phyloP scores from a whole-genome alignment of 2,329 filamentous ascomycete genomes.

The Neonectria hederae region DNA sequence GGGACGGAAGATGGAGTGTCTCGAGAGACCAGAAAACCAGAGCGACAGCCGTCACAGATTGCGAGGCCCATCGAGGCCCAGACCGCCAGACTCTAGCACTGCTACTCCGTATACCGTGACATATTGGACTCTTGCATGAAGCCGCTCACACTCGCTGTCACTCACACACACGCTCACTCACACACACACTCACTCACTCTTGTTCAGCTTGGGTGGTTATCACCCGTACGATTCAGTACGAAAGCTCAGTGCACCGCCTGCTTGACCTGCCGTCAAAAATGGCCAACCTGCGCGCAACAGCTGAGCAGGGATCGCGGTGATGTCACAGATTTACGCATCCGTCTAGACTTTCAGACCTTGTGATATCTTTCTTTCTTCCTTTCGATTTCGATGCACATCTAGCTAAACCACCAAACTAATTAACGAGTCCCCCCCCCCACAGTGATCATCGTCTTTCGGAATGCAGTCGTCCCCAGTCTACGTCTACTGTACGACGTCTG shows the following conservation, averaged over 20 bases:
- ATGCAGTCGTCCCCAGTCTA: not conserved
- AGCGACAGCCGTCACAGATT: constrained; percentile 1
- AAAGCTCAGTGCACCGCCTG: constrained; percentile 14
- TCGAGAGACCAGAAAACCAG: not conserved
- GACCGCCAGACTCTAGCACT: not conserved
- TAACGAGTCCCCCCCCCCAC: not conserved
- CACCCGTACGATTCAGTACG: not conserved
- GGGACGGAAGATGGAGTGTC: not conserved
- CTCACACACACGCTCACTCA: not conserved
- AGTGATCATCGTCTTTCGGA: not conserved
- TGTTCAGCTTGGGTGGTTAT: constrained; percentile 13
- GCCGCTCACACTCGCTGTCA: not conserved
- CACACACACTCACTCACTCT: not conserved
- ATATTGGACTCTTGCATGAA: constrained; percentile 1
- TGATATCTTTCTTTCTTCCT: not conserved
- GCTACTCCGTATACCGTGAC: not conserved
- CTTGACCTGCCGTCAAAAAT: constrained; percentile 10
- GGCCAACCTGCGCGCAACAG: not conserved
- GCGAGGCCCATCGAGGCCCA: constrained; percentile 3
- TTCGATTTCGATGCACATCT: not conserved
- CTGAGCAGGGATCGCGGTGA: constrained; percentile 11
- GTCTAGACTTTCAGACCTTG: not conserved
- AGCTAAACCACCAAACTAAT: not conserved
- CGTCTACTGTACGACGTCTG: no score
- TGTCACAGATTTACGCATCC: not conserved